Evolutionary conservation across 75 land plant genomes (phyloP), one percentile per base, ranked within the genome.

Genomic region (Isoetes taiwanensis): DNA sequence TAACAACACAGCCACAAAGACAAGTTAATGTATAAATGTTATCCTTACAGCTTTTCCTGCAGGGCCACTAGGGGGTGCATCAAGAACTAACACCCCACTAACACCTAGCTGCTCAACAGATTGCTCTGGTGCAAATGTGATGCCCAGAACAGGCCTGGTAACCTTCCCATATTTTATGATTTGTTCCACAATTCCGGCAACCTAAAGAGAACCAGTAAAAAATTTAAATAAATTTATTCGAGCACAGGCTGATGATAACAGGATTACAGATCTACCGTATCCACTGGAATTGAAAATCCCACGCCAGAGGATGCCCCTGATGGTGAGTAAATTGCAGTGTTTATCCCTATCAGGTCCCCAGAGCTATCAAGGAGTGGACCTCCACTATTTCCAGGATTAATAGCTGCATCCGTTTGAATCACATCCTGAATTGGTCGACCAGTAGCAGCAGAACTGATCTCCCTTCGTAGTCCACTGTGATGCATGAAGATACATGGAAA

Each of bases 301-400:
- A 93, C 98, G 32, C 98, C 98, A 70, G 98, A 89, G 2, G 98
- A 93, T 57, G 95, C 86, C 52, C 98, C 98, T 26, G 98, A 93
- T 6, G 98, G 98, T 41, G 98, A 93, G 55, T 93, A 93, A 54
- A 93, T 93, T 24, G 98, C 98, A 28, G 98, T 93, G 62, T 93
- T 93, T 60, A 93, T 87, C 27, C 98, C 98, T 62, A 93, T 87
- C 26, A 93, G 77, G 68, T 59, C 83, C 27, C 98, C 98, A 29
- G 89, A 68, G 67, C 98, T 87, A 58, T 93, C 98, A 19, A 93
- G 90, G 16, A 93, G 66, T 50, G 98, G 98, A 19, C 98, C 98
- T 61, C 98, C 98, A 73, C 98, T 93, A 56, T 93, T 93, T 6
- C 98, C 98, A 46, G 98, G 98, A 32, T 93, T 93, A 25, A 93